Evolutionary conservation across 441 rosid species (phyloP).

Genomic region (Adansonia gregorii): DNA sequence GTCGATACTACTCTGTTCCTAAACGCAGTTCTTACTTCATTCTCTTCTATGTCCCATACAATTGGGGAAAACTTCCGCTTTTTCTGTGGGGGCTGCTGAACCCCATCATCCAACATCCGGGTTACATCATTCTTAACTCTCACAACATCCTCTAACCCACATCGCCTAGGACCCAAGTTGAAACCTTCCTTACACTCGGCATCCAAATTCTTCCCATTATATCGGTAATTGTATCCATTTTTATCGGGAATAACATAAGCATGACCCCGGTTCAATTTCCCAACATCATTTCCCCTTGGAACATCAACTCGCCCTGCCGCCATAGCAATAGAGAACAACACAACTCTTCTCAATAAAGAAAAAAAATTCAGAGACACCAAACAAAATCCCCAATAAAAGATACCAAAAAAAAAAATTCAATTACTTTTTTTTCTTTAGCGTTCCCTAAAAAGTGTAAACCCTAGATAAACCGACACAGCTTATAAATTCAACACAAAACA

Average conservation of each 20-base stretch:
- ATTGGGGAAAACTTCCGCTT: conserved; percentile 64
- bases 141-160: conserved; percentile 25
- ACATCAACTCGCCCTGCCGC: conserved; percentile 76
- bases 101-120: conserved; percentile 32
- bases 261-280: conserved; percentile 35
- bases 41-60: conserved; percentile 45
- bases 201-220: conserved; percentile 19
- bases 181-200: conserved; percentile 29
- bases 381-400: conserved; percentile 25
- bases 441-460: neutral
- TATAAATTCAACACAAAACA: conserved; percentile 3
- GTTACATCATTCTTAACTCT: conserved; percentile 30
- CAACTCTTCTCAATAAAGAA: conserved; percentile 52
- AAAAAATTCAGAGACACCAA: conserved; percentile 33
- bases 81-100: conserved; percentile 50
- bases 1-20: conserved; percentile 31
- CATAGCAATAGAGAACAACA: conserved; percentile 63
- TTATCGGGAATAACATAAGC: conserved; percentile 31
- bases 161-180: conserved; percentile 24
- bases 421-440: neutral
- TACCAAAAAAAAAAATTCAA: conserved; percentile 1
- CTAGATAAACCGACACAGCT: neutral
- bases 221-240: conserved; percentile 1
- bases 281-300: conserved; percentile 35
- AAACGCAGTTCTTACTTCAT: conserved; percentile 33